These are phyloP conservation scores for Diaporthe humulicola DNA, from an alignment of 2,329 filamentous ascomycete species.

Conservation along the genomic window DNA sequence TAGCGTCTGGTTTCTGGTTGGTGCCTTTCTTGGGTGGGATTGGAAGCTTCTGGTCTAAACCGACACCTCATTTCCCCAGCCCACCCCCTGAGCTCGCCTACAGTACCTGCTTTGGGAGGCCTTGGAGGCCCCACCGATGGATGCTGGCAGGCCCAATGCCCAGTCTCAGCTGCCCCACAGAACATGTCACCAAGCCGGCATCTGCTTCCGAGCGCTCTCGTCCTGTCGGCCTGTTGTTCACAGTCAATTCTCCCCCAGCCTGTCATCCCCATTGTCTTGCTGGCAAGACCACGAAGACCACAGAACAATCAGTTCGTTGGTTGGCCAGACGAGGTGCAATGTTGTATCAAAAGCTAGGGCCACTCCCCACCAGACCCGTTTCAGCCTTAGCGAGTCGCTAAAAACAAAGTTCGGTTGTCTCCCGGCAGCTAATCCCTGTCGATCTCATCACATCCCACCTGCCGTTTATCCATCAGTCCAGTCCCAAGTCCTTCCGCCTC, in stretches of 20 bases:
- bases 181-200: slow-evolving; percentile 29
- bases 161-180: slow-evolving; percentile 12
- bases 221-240: neutral
- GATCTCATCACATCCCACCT: slow-evolving; percentile 24
- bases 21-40: neutral
- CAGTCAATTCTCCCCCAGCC: neutral
- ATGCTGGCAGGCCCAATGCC: slow-evolving; percentile 8
- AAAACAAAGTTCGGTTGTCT: slow-evolving; percentile 19
- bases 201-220: neutral
- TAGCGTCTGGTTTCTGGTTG: neutral
- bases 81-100: slow-evolving; percentile 24
- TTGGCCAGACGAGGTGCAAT: neutral
- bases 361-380: slow-evolving; percentile 22
- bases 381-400: slow-evolving; percentile 28
- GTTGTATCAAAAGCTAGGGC: neutral
- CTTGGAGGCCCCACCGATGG: neutral
- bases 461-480: neutral
- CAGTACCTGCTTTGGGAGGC: too few relatives aligned
- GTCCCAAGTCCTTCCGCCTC: neutral
- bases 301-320: too few relatives aligned
- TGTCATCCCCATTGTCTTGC: neutral
- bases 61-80: neutral
- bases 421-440: slow-evolving; percentile 26
- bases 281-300: neutral
- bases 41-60: neutral